Evolutionary conservation across 768 basidiomycete species (phyloP), one percentile per base, ranked within the genome.

Genomic region (Hydnomerulius pinastri): DNA sequence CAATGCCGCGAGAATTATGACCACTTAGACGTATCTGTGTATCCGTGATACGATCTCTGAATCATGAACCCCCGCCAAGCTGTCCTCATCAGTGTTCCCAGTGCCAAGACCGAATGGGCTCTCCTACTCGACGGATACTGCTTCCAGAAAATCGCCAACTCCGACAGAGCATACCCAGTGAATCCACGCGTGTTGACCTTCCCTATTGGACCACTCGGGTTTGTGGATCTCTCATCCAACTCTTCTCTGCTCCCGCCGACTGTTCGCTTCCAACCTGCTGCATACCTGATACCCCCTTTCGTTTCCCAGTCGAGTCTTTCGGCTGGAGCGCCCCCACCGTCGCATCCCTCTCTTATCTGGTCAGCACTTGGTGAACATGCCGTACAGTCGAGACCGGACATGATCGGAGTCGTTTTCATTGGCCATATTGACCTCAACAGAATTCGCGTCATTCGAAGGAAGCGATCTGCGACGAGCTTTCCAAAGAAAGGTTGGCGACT

Each of bases 251-350:
- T 72, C 24, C 41, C 53, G 23, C 59, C 68, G 8, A 61, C 63
- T 12, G 55, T 58, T 0, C 45, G 54, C 4, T 60, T 71, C 13
- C 68, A 69, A 24, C 59, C 72, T 25, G 80, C 77, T 4, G 60
- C 70, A 4, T 79, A 77, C 60, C 66, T 86, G 2, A 58, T 78
- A 7, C 85, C 85, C 9, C 85, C 85, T 4, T 79, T 86, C 47
- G 65, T 81, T 8, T 50, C 79, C 28, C 76, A 76, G 13, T 12
- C 46, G 7, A 23, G 21, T 32, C 51, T 48, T 20, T 50, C 70
- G 6, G 46, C 52, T 29, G 24, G 42, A 12, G 10, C 71, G 7
- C 56, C 54, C 12, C 54, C 55, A 27, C 35, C 53, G 28, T 38
- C 48, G 35, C 43, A 51, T 7, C 27, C 47, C 42, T 12, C 55